Conservation (phyloP, 257 asterid genomes). For the Craterostigma plantagineum region DNA sequence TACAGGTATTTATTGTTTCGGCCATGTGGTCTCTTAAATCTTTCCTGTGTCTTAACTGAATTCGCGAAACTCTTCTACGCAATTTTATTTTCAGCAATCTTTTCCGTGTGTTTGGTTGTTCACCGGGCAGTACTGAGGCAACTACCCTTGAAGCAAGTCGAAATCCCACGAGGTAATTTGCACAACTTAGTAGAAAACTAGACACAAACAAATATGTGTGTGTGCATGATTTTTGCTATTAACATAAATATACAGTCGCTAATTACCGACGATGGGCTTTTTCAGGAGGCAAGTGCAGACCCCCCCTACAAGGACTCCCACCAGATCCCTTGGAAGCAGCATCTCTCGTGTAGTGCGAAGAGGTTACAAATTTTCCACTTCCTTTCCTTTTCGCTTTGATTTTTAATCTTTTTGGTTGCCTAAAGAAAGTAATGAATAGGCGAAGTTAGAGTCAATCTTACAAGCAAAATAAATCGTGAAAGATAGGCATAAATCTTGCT, state of each 20-base stretch:
- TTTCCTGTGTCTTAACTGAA: neutral
- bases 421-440: no score
- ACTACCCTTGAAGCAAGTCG: constrained; percentile 66
- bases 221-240: no score
- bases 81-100: constrained; percentile 36
- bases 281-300: constrained; percentile 83
- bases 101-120: constrained; percentile 69
- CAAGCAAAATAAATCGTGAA: no score
- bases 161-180: constrained; percentile 49
- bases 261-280: neutral
- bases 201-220: neutral
- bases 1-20: constrained; percentile 40
- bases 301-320: constrained; percentile 83
- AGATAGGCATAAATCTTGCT: no score
- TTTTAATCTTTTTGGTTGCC: no score
- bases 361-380: constrained; percentile 28
- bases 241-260: neutral
- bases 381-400: no score
- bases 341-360: constrained; percentile 77
- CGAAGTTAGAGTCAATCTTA: no score
- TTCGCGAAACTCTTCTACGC: constrained; percentile 1
- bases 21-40: neutral
- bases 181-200: neutral
- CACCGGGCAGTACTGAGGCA: constrained; percentile 52
- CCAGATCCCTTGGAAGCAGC: constrained; percentile 66